These are phyloP conservation scores for Aspergillus fumigatiaffinis DNA, from an alignment of 2,329 filamentous ascomycete species.

Conservation along the genomic window DNA sequence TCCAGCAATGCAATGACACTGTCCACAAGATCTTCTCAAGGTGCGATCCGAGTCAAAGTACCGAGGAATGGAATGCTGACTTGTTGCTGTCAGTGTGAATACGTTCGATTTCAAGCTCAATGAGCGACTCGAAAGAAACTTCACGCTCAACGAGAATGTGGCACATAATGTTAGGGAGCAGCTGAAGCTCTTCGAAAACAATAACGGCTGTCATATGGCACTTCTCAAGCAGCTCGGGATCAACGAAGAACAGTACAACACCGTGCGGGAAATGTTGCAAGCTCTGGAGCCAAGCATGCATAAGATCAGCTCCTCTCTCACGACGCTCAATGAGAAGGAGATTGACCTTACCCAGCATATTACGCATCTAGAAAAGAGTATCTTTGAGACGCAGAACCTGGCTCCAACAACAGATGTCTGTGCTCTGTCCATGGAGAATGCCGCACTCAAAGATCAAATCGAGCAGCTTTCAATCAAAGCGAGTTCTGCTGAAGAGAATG, in stretches of 20 bases:
- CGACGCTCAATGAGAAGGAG: slow-evolving; percentile 20
- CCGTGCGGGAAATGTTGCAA: slow-evolving; percentile 18
- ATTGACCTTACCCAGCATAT: slow-evolving; percentile 28
- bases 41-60: slow-evolving; percentile 17
- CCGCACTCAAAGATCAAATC: slow-evolving; percentile 22
- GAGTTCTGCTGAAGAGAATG: slow-evolving; percentile 9
- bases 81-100: slow-evolving; percentile 18
- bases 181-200: slow-evolving; percentile 15
- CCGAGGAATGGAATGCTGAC: neutral
- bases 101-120: slow-evolving; percentile 12
- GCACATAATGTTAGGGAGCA: slow-evolving; percentile 17
- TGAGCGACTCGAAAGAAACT: slow-evolving; percentile 12
- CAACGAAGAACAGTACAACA: slow-evolving; percentile 13
- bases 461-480: slow-evolving; percentile 19
- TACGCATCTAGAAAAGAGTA: slow-evolving; percentile 11
- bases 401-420: slow-evolving; percentile 21
- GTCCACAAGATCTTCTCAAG: slow-evolving; percentile 15
- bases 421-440: slow-evolving; percentile 18
- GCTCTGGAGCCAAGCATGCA: slow-evolving; percentile 15
- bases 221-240: slow-evolving; percentile 21
- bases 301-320: slow-evolving; percentile 16
- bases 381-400: slow-evolving; percentile 17
- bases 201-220: slow-evolving; percentile 13
- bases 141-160: slow-evolving; percentile 12
- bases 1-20: slow-evolving; percentile 14